Evolutionary conservation across 2,329 filamentous ascomycete species (phyloP).

Genomic region (Neocatenulostroma microsporum): DNA sequence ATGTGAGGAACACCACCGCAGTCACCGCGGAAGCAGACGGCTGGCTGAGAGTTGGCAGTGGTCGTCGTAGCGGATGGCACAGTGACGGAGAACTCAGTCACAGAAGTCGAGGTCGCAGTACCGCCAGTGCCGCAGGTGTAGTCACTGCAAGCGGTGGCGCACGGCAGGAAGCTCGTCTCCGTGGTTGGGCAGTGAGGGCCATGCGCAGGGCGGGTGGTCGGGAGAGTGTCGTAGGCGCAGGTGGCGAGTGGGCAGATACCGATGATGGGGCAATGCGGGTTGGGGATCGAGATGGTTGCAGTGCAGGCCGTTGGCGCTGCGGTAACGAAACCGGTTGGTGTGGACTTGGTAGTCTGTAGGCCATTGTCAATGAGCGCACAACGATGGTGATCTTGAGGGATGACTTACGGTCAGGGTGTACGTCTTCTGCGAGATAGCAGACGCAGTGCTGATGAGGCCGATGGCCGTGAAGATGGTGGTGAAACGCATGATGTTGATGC

Average conservation of each 20-base stretch:
- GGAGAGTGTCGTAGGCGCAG: too few relatives aligned
- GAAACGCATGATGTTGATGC: conserved; percentile 1
- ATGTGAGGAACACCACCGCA: background rate
- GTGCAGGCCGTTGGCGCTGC: too few relatives aligned
- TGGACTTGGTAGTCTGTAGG: background rate
- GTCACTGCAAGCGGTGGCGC: background rate
- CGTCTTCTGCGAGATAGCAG: background rate
- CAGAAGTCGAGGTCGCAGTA: too few relatives aligned
- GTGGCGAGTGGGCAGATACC: too few relatives aligned
- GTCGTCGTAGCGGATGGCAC: too few relatives aligned
- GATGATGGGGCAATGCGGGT: too few relatives aligned
- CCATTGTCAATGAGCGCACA: background rate
- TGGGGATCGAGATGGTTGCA: too few relatives aligned
- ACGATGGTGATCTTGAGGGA: background rate
- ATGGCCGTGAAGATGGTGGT: background rate
- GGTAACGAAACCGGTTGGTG: too few relatives aligned
- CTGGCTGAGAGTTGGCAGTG: too few relatives aligned
- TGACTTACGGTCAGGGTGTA: background rate
- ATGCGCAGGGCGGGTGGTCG: too few relatives aligned
- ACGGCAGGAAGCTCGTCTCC: background rate
- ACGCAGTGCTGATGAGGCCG: background rate
- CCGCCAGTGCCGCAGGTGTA: background rate
- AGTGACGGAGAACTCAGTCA: too few relatives aligned
- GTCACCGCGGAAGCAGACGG: background rate
- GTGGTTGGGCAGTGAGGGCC: too few relatives aligned